These are phyloP conservation scores for Pythium dissotocum DNA, from an alignment of 352 stramenopile genomes.

Conservation along the genomic window DNA sequence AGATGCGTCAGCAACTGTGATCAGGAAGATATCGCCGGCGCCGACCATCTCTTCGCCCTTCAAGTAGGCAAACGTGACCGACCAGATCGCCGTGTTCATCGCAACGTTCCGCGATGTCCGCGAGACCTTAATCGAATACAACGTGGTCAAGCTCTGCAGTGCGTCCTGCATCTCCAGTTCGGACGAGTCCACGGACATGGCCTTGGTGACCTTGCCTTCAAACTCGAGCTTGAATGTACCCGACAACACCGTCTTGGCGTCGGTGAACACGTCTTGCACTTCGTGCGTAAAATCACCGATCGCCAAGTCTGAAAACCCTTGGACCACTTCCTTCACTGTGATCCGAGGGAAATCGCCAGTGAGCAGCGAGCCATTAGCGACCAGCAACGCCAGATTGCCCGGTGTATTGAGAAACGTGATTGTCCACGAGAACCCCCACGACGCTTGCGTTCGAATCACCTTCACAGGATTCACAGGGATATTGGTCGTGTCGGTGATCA, in stretches of 20 bases:
- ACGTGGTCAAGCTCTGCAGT: conserved; percentile 68
- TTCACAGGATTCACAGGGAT: conserved; percentile 78
- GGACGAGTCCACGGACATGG: conserved; percentile 76
- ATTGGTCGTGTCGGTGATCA: conserved; percentile 75
- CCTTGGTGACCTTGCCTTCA: conserved; percentile 77
- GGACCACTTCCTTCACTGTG: conserved; percentile 69
- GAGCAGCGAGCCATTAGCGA: conserved; percentile 81
- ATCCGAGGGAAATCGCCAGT: conserved; percentile 88
- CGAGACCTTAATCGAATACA: conserved; percentile 85
- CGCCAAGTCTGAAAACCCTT: conserved; percentile 87
- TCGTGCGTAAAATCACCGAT: conserved; percentile 94
- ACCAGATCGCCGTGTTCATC: conserved; percentile 85
- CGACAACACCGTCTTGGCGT: conserved; percentile 47
- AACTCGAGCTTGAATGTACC: conserved; percentile 91
- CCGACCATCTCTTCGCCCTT: conserved; percentile 90
- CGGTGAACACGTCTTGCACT: conserved; percentile 89
- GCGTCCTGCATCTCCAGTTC: conserved; percentile 85
- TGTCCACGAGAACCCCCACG: conserved; percentile 91
- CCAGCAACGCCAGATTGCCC: conserved; percentile 88
- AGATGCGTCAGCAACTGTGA: conserved; percentile 53
- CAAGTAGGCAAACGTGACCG: conserved; percentile 93
- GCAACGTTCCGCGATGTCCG: conserved; percentile 39
- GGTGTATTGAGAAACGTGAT: conserved; percentile 89
- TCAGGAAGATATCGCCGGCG: conserved; percentile 88
- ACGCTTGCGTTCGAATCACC: conserved; percentile 54